Conservation (phyloP, 345 rosid species). For the Populus pruinosa region DNA sequence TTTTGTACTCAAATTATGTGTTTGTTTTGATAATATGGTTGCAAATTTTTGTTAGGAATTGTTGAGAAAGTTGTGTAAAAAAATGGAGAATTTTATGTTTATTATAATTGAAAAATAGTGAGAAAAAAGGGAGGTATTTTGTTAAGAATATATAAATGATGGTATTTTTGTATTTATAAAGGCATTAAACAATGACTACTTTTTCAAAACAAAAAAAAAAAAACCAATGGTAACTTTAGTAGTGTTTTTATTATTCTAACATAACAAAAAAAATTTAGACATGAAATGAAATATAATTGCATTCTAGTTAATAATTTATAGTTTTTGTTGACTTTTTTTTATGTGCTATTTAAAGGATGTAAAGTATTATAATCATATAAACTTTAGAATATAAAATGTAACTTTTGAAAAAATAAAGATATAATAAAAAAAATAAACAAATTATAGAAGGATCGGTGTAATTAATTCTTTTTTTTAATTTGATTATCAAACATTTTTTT, state of each 20-base stretch:
- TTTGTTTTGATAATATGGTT: not conserved
- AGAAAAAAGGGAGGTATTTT: not conserved
- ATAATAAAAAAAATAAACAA: not conserved
- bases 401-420: not conserved
- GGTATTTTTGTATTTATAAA: not conserved
- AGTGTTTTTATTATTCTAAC: too few species aligned
- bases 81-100: not conserved
- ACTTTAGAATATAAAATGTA: not conserved
- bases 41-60: not conserved
- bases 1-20: not conserved
- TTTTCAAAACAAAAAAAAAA: not conserved
- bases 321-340: too few species aligned
- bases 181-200: not conserved
- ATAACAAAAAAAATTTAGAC: too few species aligned
- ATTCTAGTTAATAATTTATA: too few species aligned
- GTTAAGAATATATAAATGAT: not conserved
- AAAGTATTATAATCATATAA: not conserved
- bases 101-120: not conserved
- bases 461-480: not conserved
- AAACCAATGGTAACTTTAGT: too few species aligned
- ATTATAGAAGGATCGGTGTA: not conserved
- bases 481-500: not conserved
- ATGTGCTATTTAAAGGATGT: rapidly evolving
- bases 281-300: too few species aligned
- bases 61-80: not conserved